Conservation (phyloP, 768 basidiomycete species). For the Lentinus brumalis region DNA sequence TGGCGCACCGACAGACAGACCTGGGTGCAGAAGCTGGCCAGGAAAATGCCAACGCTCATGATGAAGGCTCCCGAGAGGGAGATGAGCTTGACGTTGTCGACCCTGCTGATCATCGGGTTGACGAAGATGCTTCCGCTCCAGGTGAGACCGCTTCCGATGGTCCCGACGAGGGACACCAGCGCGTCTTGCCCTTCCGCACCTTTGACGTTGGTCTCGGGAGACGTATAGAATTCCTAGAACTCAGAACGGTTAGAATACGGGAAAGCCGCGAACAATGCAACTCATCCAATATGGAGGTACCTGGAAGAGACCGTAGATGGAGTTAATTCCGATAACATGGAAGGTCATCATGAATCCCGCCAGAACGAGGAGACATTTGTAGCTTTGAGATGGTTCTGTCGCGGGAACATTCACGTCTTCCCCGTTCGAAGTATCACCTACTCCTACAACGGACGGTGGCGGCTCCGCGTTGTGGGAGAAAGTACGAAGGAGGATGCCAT, state of each 20-base stretch:
- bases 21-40: constrained; percentile 41
- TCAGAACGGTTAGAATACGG: not conserved
- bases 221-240: constrained; percentile 48
- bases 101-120: constrained; percentile 39
- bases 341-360: constrained; percentile 48
- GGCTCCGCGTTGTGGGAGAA: not conserved
- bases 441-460: not conserved
- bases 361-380: constrained; percentile 39
- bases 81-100: constrained; percentile 37
- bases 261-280: no score
- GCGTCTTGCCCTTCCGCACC: constrained; percentile 42
- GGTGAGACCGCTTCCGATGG: constrained; percentile 45
- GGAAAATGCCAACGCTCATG: constrained; percentile 45
- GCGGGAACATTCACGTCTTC: not conserved
- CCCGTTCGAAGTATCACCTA: not conserved
- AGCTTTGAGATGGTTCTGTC: constrained; percentile 32
- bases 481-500: constrained; percentile 1
- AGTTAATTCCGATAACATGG: constrained; percentile 47
- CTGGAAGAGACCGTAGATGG: constrained; percentile 47
- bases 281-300: constrained; percentile 22
- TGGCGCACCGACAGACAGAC: constrained; percentile 22
- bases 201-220: constrained; percentile 35
- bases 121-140: constrained; percentile 51
- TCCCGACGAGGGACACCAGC: constrained; percentile 43
- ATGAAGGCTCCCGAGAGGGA: constrained; percentile 39